These are phyloP conservation scores for Penicillium bovifimosum DNA, from an alignment of 495 filamentous ascomycete species.

Conservation along the genomic window DNA sequence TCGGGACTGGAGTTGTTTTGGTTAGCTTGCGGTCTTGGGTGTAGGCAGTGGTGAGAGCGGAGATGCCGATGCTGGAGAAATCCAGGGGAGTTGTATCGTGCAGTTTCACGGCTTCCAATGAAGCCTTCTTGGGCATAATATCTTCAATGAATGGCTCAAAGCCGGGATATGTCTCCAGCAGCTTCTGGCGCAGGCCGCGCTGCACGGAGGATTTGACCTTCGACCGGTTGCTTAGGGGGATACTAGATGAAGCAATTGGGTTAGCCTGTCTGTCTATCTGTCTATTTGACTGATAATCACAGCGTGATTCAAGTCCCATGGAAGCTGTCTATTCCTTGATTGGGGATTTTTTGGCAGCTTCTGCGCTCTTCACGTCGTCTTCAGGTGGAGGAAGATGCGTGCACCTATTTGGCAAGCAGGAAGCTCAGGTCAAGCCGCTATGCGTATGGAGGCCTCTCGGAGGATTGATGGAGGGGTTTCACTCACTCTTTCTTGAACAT, in stretches of 20 bases:
- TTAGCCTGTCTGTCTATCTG: constrained; percentile 12
- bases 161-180: constrained; percentile 78
- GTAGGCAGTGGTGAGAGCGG: neutral
- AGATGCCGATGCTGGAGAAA: neutral
- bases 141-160: constrained; percentile 89
- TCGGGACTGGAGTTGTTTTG: constrained; percentile 56
- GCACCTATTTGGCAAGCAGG: neutral
- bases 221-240: constrained; percentile 73
- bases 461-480: neutral
- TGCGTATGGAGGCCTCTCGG: neutral
- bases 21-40: neutral
- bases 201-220: constrained; percentile 98
- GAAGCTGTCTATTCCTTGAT: neutral
- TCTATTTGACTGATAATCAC: constrained; percentile 1
- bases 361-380: neutral
- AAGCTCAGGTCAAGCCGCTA: neutral
- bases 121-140: constrained; percentile 92
- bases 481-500: constrained; percentile 94
- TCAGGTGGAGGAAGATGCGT: neutral
- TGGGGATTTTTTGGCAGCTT: neutral
- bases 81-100: constrained; percentile 20
- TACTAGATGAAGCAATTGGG: constrained; percentile 41
- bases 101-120: constrained; percentile 86
- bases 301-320: neutral
- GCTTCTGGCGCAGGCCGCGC: constrained; percentile 72